These are phyloP conservation scores for Populus hybrid DNA, from an alignment of 441 rosid species.

Conservation along the genomic window DNA sequence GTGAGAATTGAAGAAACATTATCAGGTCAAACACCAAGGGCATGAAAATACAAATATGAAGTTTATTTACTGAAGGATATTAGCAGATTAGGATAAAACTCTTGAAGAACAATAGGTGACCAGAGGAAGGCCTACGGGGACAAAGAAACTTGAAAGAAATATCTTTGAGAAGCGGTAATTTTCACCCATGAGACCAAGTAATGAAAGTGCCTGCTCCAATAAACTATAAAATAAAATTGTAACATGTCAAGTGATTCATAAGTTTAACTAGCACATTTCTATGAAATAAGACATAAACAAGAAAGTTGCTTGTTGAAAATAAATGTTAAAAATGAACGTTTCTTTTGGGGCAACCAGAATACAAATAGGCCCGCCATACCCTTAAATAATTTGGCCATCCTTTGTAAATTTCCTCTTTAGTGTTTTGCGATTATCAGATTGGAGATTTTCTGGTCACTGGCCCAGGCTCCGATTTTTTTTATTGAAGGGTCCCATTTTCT, in stretches of 20 bases:
- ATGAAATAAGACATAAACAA: not conserved
- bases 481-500: not conserved
- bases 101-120: constrained; percentile 1
- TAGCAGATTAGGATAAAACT: not conserved
- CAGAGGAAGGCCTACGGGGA: not conserved
- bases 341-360: not conserved
- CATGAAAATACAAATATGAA: not conserved
- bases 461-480: not conserved
- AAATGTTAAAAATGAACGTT: not conserved
- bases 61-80: not conserved
- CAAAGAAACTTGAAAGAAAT: constrained; percentile 3
- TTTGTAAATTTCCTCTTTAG: not conserved
- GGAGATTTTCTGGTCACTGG: not conserved
- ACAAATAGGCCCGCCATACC: constrained; percentile 10
- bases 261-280: not conserved
- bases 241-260: too few relatives aligned
- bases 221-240: not conserved
- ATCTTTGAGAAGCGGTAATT: not conserved
- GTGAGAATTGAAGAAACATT: not conserved
- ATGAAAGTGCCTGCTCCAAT: not conserved
- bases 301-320: not conserved
- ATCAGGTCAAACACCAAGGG: not conserved
- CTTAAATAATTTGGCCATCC: not conserved
- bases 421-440: constrained; percentile 7
- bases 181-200: not conserved